Percentiles rank a stretch among this genome's conserved stretches.
Evolutionary conservation across 2,329 filamentous ascomycete species (phyloP).

Genomic region (Metarhizium sp.): DNA sequence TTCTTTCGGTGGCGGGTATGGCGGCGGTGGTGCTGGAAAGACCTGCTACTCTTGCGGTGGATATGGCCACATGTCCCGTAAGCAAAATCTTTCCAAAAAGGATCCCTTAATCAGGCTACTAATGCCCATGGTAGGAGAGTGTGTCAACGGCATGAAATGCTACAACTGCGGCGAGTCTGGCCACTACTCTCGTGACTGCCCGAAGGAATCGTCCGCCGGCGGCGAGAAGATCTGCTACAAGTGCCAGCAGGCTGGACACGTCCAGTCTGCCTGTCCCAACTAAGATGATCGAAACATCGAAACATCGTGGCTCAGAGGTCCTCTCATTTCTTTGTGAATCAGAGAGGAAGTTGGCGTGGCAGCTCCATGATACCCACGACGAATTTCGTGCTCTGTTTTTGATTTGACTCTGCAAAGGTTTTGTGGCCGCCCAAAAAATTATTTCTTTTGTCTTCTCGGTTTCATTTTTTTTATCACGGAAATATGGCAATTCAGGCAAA

Average conservation of each 20-base stretch:
- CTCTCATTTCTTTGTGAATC: slow-evolving; percentile 12
- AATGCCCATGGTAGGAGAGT: slow-evolving; percentile 53
- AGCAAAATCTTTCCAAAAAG: slow-evolving; percentile 20
- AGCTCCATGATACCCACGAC: slow-evolving; percentile 35
- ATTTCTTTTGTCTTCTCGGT: slow-evolving; percentile 1
- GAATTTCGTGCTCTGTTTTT: slow-evolving; percentile 14
- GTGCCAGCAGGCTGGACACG: slow-evolving; percentile 75
- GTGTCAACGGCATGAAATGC: slow-evolving; percentile 98
- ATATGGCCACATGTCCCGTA: slow-evolving; percentile 89
- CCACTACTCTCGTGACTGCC: slow-evolving; percentile 92
- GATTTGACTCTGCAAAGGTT: slow-evolving; percentile 14
- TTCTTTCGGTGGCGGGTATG: slow-evolving; percentile 27
- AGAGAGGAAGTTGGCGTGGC: slow-evolving; percentile 27
- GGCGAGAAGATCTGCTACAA: slow-evolving; percentile 98
- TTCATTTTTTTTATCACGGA: slow-evolving; percentile 1
- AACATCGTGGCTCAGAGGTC: slow-evolving; percentile 12
- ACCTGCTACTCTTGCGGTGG: slow-evolving; percentile 99
- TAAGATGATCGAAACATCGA: slow-evolving; percentile 18
- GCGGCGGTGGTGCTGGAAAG: slow-evolving; percentile 51
- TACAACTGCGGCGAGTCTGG: slow-evolving; percentile 97
- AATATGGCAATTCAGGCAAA: not conserved
- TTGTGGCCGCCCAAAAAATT: slow-evolving; percentile 12
- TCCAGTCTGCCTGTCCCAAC: slow-evolving; percentile 89
- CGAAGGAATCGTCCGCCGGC: slow-evolving; percentile 73
- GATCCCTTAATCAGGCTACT: not conserved